Base-by-base conservation (phyloP, 495 filamentous ascomycete species). In the Achaetomiella virescens region DNA sequence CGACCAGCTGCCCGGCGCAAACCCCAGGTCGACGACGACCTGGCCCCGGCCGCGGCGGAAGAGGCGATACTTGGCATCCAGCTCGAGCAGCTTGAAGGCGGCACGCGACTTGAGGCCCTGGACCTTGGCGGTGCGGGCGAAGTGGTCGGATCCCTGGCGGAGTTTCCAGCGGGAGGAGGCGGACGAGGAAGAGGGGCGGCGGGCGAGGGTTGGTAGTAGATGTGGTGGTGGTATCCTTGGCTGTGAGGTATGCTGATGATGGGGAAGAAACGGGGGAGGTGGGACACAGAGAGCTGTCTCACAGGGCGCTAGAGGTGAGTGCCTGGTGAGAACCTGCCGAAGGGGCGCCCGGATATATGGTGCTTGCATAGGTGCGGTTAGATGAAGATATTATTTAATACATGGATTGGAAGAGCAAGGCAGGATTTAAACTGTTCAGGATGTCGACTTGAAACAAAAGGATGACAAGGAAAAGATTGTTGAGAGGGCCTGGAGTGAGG, bases 1-100 rank as follows among this genome's bases (percentile, higher is more conserved):
- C 36, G 90, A 95, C 93, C 93, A 98, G 20, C 83, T 86, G 0
- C 95, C 93, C 15, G 93, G 93, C 6, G 93, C 93, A 73, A 88
- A 98, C 24, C 93, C 93, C 59, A 95, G 74, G 69, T 98, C 93
- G 33, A 98, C 84, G 6, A 98, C 86, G 0, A 90, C 92, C 67
- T 96, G 86, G 1, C 87, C 87, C 18, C 67, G 74, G 37, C 22
- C 12, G 17, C 29, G 58, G 40, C 75, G 80, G 69, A 98, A 97
- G 10, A 98, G 70, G 44, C 71, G 81, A 71, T 92, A 84, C 62
- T 87, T 88, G 21, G 83, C 74, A 72, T 97, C 84, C 63, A 98
- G 87, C 82, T 92, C 86, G 25, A 95, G 67, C 25, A 98, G 78
- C 70, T 98, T 98, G 68, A 91, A 95, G 8, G 89, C 93, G 54